Base-by-base conservation (phyloP, 192 early-diverging fungal species). In the Backusella australiensis region DNA sequence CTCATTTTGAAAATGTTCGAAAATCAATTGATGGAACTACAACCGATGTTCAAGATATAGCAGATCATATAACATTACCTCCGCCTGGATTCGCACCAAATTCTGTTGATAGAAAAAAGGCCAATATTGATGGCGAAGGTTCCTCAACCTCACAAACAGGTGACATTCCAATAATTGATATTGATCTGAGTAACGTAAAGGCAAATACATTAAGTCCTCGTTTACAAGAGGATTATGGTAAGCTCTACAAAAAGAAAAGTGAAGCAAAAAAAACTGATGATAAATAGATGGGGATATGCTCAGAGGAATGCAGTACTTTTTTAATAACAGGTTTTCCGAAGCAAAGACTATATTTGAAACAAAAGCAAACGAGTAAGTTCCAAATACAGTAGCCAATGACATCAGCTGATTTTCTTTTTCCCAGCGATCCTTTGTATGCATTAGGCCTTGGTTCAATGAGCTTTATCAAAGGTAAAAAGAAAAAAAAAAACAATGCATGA, bases 391-490 rank as follows among this genome's bases (percentile, higher is more conserved):
- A 49, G 44, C 15, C 14, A 21, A 14, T 53, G 46, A 49, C 34
- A 35, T 53, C 15, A 35, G 29, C 21, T 56, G 53, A 56, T 14
- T 76, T 23, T 29, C 14, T 35, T 63, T 59, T 12, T 63, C n/a
- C 5, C 36, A 82, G 81, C 41, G 84, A 89, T 39, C 88, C 88
- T 12, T 74, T 89, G 17, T 86, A 85, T 71, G 88, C 86, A 49
- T 76, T 89, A 32, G 85, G 88, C 34, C 83, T 84, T 11, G 85
- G 88, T 15, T 78, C 82, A 32, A 80, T 89, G 35, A 82, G 85
- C 9, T 89, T 89, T 72, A 78, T 89, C 42, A 89, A 89, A 86
- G 88, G 88, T 89, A 83, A 53, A 34, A 59, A 32, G 26, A 44
- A 41, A 41, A 21, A 15, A 42, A n/a, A 23, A 14, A 26, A 36